Evolutionary conservation across 1,139 yeast genomes (phyloP).

Genomic region (Suhomyces ambrosiae): DNA sequence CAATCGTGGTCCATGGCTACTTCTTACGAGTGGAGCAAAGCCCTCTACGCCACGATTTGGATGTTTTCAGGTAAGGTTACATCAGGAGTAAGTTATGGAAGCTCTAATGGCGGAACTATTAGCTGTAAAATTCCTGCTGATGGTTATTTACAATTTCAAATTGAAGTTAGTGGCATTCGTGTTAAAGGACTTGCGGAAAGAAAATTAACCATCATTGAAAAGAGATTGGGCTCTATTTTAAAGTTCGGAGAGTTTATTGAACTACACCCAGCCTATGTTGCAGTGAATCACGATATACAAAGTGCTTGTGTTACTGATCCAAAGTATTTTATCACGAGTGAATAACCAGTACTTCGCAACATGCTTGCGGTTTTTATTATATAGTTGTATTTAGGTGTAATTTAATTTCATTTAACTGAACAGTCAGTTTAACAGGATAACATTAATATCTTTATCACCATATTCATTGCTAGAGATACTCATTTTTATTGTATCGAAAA

Average conservation of each 20-base stretch:
- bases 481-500: no score
- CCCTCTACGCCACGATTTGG: slow-evolving; percentile 18
- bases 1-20: slow-evolving; percentile 28
- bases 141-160: slow-evolving; percentile 26
- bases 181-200: slow-evolving; percentile 22
- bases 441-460: no score
- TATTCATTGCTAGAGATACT: no score
- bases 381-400: no score
- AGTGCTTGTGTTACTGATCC: slow-evolving; percentile 33
- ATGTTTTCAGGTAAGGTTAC: slow-evolving; percentile 18
- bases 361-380: no score
- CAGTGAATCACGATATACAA: slow-evolving; percentile 21
- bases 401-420: no score
- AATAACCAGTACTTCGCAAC: no score
- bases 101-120: slow-evolving; percentile 23
- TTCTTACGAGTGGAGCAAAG: slow-evolving; percentile 15
- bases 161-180: slow-evolving; percentile 18
- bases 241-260: slow-evolving; percentile 19
- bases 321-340: slow-evolving; percentile 8
- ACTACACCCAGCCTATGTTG: slow-evolving; percentile 2
- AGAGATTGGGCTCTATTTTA: slow-evolving; percentile 5
- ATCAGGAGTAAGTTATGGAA: slow-evolving; percentile 15
- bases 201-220: slow-evolving; percentile 14
- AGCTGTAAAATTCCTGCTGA: slow-evolving; percentile 26
- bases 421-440: no score